Base-by-base conservation (phyloP, 345 rosid species). In the Eucalyptus marginata region DNA sequence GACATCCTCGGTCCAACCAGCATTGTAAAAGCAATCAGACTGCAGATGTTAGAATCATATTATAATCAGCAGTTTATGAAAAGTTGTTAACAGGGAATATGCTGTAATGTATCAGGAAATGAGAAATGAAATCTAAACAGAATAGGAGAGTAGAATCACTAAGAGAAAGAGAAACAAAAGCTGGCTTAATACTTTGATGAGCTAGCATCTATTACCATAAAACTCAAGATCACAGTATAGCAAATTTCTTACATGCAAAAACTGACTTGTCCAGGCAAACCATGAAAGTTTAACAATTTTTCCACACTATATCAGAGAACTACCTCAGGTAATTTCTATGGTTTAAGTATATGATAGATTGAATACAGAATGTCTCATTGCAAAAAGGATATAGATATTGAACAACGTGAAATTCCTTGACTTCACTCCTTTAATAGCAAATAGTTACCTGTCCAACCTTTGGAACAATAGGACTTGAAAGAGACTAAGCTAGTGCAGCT, bases 11-110 rank as follows among this genome's bases (percentile, higher is more conserved):
- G 99, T 97, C 95, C 96, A 96, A 76, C 99, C 99, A 90, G 99
- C 99, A 93, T 96, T 96, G 90, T 96, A 97, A 89, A 97, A 96
- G 92, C 96, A 93, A 93, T 96, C 99, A 5, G 99, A 96, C 99
- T 97, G 96, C 92, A 92, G 81, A 47, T 12, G 15, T 80, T 86
- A 59, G 24, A 44, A 51, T 18, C 87, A 86, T 51, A 10, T 17
- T 52, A 29, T 51, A 46, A 86, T 51, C 87, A 86, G 43, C 27
- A 50, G 59, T 33, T 33, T 9, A 31, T 24, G 62, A 51, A 49
- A 56, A 50, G 59, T 9, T 51, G 87, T 68, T 49, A 68, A n/a
- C 43, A 62, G 49, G 31, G 52, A 86, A 56, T 58, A 31, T 52
- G 46, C 31, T 40, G 58, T 36, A 36, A 68, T 16, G 54, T 4